phyloP scores from a whole-genome alignment of 192 early-diverging fungal genomes.

The Phlyctochytrium arcticum region DNA sequence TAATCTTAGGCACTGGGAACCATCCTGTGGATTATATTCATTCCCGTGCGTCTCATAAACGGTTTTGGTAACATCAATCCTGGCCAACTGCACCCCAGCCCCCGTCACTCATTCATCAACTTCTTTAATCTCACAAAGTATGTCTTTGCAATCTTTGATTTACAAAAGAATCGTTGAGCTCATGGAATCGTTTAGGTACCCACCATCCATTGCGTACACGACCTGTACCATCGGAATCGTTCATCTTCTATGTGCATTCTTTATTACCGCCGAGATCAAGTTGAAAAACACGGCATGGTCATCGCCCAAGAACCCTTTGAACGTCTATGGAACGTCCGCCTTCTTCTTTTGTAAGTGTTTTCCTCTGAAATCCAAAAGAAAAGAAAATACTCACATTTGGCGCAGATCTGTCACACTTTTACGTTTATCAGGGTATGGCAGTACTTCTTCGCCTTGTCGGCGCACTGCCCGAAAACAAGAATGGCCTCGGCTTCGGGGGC shows the following conservation, averaged over 20 bases:
- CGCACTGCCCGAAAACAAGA: background rate
- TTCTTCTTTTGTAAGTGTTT: conserved; percentile 31
- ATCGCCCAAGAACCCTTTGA: conserved; percentile 11
- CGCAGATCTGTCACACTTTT: conserved; percentile 28
- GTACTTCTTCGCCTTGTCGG: conserved; percentile 3
- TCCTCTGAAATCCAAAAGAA: no score
- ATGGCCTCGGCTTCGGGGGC: background rate
- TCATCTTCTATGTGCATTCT: conserved; percentile 25
- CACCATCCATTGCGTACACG: conserved; percentile 33
- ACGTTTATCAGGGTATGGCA: conserved; percentile 10
- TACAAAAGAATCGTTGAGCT: background rate
- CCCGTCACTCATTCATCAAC: conserved; percentile 20
- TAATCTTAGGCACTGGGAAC: conserved; percentile 13
- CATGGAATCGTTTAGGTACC: conserved; percentile 19
- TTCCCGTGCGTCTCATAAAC: conserved; percentile 24
- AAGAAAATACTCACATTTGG: no score
- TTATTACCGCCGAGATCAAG: conserved; percentile 12
- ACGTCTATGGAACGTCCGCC: conserved; percentile 20
- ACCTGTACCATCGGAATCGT: conserved; percentile 24
- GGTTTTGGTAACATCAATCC: conserved; percentile 43
- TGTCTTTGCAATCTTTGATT: background rate
- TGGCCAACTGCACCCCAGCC: conserved; percentile 19
- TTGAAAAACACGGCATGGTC: background rate
- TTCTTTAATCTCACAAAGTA: conserved; percentile 42
- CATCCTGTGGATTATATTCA: conserved; percentile 22